phyloP scores from a whole-genome alignment of 495 filamentous ascomycete genomes.

The Hypoxylon intermedium region DNA sequence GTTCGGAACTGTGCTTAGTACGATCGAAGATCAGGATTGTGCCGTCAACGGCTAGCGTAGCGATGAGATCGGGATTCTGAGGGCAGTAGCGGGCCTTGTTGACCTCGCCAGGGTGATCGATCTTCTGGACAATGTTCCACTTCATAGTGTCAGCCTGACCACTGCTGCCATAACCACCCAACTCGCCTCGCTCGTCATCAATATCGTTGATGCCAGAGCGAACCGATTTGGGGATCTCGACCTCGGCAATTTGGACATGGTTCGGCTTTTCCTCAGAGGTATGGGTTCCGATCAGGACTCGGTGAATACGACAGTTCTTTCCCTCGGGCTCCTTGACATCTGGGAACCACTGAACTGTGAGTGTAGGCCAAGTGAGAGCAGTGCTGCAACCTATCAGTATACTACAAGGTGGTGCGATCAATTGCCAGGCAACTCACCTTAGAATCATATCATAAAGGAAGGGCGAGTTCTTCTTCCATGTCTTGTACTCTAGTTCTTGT shows the following conservation, averaged over 20 bases:
- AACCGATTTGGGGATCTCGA: slow-evolving; percentile 84
- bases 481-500: slow-evolving; percentile 84
- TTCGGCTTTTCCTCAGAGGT: slow-evolving; percentile 87
- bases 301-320: slow-evolving; percentile 86
- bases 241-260: slow-evolving; percentile 91
- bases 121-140: slow-evolving; percentile 91
- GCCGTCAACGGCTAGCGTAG: slow-evolving; percentile 88
- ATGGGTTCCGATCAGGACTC: slow-evolving; percentile 92
- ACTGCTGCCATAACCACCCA: slow-evolving; percentile 85
- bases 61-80: slow-evolving; percentile 96
- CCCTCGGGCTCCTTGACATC: slow-evolving; percentile 87
- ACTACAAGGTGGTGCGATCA: not conserved
- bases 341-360: slow-evolving; percentile 97
- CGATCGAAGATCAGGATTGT: slow-evolving; percentile 92
- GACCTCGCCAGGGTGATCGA: slow-evolving; percentile 94
- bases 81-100: slow-evolving; percentile 99
- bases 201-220: slow-evolving; percentile 78
- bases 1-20: slow-evolving; percentile 84
- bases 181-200: slow-evolving; percentile 88
- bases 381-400: slow-evolving; percentile 59
- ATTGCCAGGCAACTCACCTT: slow-evolving; percentile 58
- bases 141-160: slow-evolving; percentile 67
- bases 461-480: slow-evolving; percentile 99
- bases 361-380: slow-evolving; percentile 95
- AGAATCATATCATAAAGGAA: slow-evolving; percentile 98